Evolutionary conservation across 495 filamentous ascomycete species (phyloP).

Genomic region (Daldinia grandis): DNA sequence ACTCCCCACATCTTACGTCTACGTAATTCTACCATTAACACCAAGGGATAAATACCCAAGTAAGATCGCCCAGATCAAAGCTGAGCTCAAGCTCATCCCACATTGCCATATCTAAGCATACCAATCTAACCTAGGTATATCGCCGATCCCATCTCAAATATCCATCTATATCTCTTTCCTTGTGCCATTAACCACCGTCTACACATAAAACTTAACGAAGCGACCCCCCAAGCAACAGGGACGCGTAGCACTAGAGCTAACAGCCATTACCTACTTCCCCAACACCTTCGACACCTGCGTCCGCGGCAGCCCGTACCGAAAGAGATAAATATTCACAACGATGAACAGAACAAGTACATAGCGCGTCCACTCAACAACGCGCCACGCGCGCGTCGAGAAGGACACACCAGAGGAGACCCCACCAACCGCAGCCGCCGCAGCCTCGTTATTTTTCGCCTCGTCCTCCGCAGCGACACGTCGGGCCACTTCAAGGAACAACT

Average conservation of each 20-base stretch:
- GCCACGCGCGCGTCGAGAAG: neutral
- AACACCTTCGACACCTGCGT: conserved; percentile 25
- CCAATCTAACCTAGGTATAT: neutral
- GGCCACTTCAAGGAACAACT: conserved; percentile 55
- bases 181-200: neutral
- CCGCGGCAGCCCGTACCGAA: conserved; percentile 10
- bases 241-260: neutral
- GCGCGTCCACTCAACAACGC: conserved; percentile 11
- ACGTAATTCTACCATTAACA: neutral
- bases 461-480: conserved; percentile 23
- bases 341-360: neutral
- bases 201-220: neutral
- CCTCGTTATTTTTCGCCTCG: neutral
- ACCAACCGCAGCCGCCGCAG: neutral
- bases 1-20: neutral
- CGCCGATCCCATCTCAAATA: neutral
- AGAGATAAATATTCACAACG: conserved; percentile 13
- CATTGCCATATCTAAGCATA: neutral
- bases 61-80: too few species aligned
- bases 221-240: neutral
- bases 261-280: conserved; percentile 11
- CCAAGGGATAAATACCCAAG: neutral
- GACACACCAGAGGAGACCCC: neutral
- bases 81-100: neutral
- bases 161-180: neutral